These are phyloP conservation scores for Sordariomycetes sp. DNA, from an alignment of 2,329 filamentous ascomycete genomes.

Conservation along the genomic window DNA sequence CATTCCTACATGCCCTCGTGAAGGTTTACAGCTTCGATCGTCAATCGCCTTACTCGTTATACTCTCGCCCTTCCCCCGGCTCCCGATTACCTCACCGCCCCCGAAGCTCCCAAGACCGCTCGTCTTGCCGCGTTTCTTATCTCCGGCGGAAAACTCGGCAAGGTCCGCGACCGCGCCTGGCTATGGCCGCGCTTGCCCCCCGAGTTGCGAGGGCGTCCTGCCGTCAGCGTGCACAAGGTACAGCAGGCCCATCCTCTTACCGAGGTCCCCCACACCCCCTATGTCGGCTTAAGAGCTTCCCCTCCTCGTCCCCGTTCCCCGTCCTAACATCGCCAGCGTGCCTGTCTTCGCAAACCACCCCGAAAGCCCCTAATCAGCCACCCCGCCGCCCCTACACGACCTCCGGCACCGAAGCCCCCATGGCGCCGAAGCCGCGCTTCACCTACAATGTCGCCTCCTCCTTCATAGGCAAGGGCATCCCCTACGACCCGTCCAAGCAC, in stretches of 20 bases:
- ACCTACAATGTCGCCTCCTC: conserved; percentile 65
- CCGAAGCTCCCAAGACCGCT: not conserved
- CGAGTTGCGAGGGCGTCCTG: not conserved
- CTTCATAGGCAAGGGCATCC: conserved; percentile 61
- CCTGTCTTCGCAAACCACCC: not conserved
- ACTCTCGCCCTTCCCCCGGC: not conserved
- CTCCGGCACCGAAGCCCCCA: not conserved
- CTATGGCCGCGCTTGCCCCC: conserved; percentile 2
- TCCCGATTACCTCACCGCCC: not conserved
- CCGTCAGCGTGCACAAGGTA: conserved; percentile 2
- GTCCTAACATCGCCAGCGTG: not conserved
- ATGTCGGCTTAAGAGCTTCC: not conserved
- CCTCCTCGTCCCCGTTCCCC: too few relatives aligned
- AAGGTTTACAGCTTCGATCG: not conserved
- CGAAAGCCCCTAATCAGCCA: not conserved
- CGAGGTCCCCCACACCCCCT: not conserved
- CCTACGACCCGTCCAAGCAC: conserved; percentile 57
- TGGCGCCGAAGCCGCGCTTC: conserved; percentile 25
- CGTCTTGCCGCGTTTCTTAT: not conserved
- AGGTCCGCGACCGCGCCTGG: not conserved
- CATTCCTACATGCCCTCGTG: not conserved
- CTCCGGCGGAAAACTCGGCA: not conserved
- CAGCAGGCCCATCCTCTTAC: not conserved
- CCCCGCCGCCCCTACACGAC: not conserved
- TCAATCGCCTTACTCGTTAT: not conserved